Percentiles rank a stretch among this genome's conserved stretches.
Conservation (phyloP, 2,329 filamentous ascomycete genomes). For the Thielaviopsis euricoi region DNA sequence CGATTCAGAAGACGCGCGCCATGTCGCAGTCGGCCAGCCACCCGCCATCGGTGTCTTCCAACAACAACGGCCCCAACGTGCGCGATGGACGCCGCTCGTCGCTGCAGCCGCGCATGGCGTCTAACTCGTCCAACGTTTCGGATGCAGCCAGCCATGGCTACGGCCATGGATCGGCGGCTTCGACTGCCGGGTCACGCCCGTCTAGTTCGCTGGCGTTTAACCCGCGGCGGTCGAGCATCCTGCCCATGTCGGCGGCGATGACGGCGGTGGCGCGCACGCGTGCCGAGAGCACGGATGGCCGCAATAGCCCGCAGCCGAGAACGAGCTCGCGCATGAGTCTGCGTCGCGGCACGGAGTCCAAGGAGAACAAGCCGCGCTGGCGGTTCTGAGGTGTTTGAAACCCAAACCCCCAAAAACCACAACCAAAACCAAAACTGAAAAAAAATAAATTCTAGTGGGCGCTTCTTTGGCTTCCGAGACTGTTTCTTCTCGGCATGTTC, state of each 20-base stretch:
- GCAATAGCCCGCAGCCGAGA: slow-evolving; percentile 31
- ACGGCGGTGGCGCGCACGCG: slow-evolving; percentile 16
- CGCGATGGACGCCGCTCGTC: slow-evolving; percentile 30
- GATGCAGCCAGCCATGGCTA: slow-evolving; percentile 15
- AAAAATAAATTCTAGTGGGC: too few species aligned
- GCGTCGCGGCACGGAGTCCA: slow-evolving; percentile 22
- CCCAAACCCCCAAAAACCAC: too few species aligned
- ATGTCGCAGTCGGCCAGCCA: slow-evolving; percentile 26
- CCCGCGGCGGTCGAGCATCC: slow-evolving; percentile 33
- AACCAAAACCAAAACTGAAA: too few species aligned
- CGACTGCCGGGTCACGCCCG: slow-evolving; percentile 25
- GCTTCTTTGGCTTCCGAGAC: too few species aligned
- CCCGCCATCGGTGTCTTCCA: neutral
- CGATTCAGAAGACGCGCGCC: slow-evolving; percentile 27
- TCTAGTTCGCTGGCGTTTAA: slow-evolving; percentile 37
- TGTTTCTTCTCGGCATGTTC: too few species aligned
- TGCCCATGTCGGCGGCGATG: slow-evolving; percentile 31
- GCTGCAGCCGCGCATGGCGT: slow-evolving; percentile 27
- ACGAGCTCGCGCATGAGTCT: slow-evolving; percentile 29
- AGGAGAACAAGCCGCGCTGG: slow-evolving; percentile 34
- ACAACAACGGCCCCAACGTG: neutral
- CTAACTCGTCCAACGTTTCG: slow-evolving; percentile 18
- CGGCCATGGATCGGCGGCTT: slow-evolving; percentile 1
- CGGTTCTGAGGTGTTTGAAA: slow-evolving; percentile 23
- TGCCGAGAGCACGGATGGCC: slow-evolving; percentile 20